Evolutionary conservation across 176 grass and related monocot genomes (phyloP).

Genomic region (Echinochloa phyllopogon): DNA sequence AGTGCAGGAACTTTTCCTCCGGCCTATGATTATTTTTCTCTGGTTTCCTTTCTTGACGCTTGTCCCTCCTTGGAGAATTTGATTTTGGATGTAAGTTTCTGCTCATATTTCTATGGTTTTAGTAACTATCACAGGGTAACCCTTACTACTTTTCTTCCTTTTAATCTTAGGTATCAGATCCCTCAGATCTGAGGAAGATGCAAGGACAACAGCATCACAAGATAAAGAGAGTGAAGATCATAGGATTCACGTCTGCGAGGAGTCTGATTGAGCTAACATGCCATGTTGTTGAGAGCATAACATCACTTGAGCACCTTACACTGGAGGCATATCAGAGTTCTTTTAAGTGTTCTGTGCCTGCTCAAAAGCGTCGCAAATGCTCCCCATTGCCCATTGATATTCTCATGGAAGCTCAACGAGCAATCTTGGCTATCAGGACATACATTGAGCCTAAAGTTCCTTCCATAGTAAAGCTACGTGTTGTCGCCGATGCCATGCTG

Average conservation of each 20-base stretch:
- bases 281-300: not conserved
- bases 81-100: not conserved
- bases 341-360: not conserved
- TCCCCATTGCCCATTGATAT: not conserved
- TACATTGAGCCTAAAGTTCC: not conserved
- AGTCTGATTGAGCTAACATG: conserved; percentile 10
- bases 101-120: not conserved
- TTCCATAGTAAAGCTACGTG: too few relatives aligned
- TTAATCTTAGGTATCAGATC: not conserved
- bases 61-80: not conserved
- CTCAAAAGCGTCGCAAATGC: not conserved
- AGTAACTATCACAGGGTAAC: not conserved
- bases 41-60: not conserved
- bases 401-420: not conserved
- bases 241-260: not conserved
- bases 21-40: not conserved
- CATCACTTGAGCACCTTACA: not conserved
- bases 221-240: not conserved
- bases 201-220: not conserved
- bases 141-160: not conserved
- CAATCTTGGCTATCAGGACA: not conserved
- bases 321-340: not conserved
- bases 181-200: not conserved
- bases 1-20: not conserved
- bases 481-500: too few relatives aligned